Percentiles rank a stretch among this genome's conserved stretches.
Conservation (phyloP, 2,329 filamentous ascomycete species). For the Aspergillus sp. region DNA sequence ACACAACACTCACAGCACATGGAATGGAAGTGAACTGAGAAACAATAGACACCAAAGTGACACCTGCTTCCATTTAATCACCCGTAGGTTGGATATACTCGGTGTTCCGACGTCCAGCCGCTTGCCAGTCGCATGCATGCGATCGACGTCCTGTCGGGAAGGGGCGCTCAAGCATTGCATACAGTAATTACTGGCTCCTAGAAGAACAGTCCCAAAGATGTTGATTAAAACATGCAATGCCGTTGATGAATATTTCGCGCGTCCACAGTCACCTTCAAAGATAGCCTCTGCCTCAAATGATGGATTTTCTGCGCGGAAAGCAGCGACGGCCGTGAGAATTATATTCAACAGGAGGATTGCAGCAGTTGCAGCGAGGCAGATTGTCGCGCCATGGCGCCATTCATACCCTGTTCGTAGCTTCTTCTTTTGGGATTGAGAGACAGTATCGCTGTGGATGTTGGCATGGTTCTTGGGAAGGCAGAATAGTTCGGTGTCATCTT, state of each 20-base stretch:
- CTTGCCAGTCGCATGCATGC: constrained; percentile 33
- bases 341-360: background rate
- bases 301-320: background rate
- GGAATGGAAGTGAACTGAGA: constrained; percentile 9
- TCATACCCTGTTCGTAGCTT: too few relatives aligned
- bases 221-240: constrained; percentile 44
- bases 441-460: too few relatives aligned
- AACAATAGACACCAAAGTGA: constrained; percentile 4
- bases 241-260: constrained; percentile 3
- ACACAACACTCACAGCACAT: constrained; percentile 11
- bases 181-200: constrained; percentile 44
- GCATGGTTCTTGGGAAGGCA: too few relatives aligned
- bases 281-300: background rate
- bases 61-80: constrained; percentile 23
- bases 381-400: too few relatives aligned
- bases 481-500: too few relatives aligned
- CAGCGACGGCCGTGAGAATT: background rate
- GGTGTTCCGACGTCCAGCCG: constrained; percentile 41
- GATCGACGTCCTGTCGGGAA: constrained; percentile 42
- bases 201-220: constrained; percentile 37
- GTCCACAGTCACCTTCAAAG: constrained; percentile 4
- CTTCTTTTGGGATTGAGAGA: too few relatives aligned
- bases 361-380: too few relatives aligned
- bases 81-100: constrained; percentile 19
- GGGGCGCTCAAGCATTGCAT: constrained; percentile 48